Evolutionary conservation across 176 grass and related monocot genomes (phyloP).

Genomic region (Dactylis glomerata): DNA sequence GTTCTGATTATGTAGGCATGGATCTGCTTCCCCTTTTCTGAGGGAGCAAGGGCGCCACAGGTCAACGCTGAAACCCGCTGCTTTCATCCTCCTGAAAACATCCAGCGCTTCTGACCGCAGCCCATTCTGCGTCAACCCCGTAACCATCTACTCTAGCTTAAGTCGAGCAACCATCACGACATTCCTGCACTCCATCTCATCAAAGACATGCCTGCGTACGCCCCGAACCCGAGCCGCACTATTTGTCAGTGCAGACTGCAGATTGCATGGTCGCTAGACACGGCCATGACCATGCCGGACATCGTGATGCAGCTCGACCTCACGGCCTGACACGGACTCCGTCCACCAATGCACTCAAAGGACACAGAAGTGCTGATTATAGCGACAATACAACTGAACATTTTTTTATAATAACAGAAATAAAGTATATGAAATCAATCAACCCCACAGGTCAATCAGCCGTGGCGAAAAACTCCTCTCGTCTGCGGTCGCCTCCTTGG

Average conservation of each 20-base stretch:
- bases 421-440: no score
- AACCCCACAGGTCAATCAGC: no score
- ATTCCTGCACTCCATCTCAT: conserved; percentile 42
- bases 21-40: conserved; percentile 46
- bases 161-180: no score
- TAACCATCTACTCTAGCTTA: conserved; percentile 58
- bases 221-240: conserved; percentile 41
- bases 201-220: conserved; percentile 39
- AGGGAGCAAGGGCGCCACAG: conserved; percentile 42
- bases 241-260: conserved; percentile 62
- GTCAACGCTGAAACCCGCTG: conserved; percentile 38
- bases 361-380: no score
- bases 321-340: conserved; percentile 18
- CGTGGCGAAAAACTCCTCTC: no score
- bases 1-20: no score
- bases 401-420: no score
- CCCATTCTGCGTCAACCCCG: conserved; percentile 54
- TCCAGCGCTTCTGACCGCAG: conserved; percentile 42
- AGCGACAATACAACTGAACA: no score
- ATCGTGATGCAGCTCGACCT: conserved; percentile 50
- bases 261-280: conserved; percentile 15
- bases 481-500: no score
- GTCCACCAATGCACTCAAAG: no score
- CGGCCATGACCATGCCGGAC: conserved; percentile 47
- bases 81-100: conserved; percentile 55